A percentile compares a stretch with the other conserved stretches of the same genome.
phyloP scores from a whole-genome alignment of 106 monocot species.

The Dioscorea zingiberensis region DNA sequence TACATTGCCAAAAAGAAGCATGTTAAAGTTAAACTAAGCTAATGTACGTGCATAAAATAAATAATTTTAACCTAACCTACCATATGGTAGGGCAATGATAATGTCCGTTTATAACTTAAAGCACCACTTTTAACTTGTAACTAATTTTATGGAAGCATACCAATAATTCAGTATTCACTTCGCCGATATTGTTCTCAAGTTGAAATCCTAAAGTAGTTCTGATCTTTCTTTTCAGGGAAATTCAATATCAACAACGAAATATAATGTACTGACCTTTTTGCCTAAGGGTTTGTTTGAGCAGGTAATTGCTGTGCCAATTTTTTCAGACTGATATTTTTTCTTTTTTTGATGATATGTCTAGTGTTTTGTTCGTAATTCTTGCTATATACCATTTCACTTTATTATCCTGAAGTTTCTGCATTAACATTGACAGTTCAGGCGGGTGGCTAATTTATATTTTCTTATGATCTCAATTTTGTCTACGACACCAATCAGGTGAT shows the following conservation, averaged over 20 bases:
- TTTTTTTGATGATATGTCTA: not conserved
- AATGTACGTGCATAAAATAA: too few relatives aligned
- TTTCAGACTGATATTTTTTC: not conserved
- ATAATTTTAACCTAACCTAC: too few relatives aligned
- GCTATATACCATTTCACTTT: not conserved
- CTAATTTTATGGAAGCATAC: too few relatives aligned
- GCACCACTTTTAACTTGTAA: too few relatives aligned
- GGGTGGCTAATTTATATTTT: conserved; percentile 98
- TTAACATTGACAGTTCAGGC: conserved; percentile 86
- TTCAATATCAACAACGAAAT: conserved; percentile 95
- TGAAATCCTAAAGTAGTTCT: too few relatives aligned
- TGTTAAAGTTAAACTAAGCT: too few relatives aligned
- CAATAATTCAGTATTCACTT: too few relatives aligned
- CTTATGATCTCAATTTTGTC: conserved; percentile 98
- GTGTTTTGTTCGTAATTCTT: not conserved
- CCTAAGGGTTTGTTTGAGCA: conserved; percentile 99
- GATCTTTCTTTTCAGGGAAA: conserved; percentile 61
- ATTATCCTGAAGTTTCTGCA: conserved; percentile 4
- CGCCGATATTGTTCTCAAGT: too few relatives aligned
- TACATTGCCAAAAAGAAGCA: too few relatives aligned
- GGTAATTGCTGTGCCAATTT: conserved; percentile 31
- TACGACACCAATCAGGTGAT: conserved; percentile 94
- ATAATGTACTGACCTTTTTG: conserved; percentile 84
- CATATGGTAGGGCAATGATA: too few relatives aligned
- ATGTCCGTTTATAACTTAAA: too few relatives aligned